Percentiles rank a stretch among this genome's conserved stretches.
Conservation (phyloP, 2,329 filamentous ascomycete genomes). For the Neodidymelliopsis sp. region DNA sequence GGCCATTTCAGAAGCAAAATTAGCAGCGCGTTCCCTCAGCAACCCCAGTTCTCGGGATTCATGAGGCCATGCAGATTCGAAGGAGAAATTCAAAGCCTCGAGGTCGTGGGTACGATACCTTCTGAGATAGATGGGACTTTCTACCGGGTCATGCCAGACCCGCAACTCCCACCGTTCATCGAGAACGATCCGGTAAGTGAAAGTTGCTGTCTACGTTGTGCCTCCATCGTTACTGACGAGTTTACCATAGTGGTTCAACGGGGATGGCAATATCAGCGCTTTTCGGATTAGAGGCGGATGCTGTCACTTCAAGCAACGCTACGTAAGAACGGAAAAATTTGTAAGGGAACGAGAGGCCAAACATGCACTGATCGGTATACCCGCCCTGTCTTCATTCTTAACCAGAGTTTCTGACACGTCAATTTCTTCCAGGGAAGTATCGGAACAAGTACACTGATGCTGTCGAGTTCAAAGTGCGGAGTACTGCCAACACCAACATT, state of each 20-base stretch:
- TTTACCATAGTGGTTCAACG: constrained; percentile 41
- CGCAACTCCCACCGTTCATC: constrained; percentile 25
- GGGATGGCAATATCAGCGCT: constrained; percentile 52
- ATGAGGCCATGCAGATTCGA: constrained; percentile 28
- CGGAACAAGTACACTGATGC: constrained; percentile 52
- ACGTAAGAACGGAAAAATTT: constrained; percentile 54
- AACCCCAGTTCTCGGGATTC: constrained; percentile 22
- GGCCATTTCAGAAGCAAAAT: no score
- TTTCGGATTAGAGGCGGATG: constrained; percentile 48
- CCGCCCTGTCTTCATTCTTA: no score
- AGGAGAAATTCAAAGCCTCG: constrained; percentile 20
- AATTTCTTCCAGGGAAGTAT: no score
- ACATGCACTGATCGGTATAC: constrained; percentile 30
- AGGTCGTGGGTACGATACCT: constrained; percentile 21
- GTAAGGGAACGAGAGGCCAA: constrained; percentile 48
- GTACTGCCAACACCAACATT: constrained; percentile 40
- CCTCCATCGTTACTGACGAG: background rate
- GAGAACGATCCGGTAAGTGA: constrained; percentile 18
- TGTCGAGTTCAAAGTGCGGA: constrained; percentile 43
- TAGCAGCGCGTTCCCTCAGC: no score
- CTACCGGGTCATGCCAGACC: constrained; percentile 37
- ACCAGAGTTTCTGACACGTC: no score
- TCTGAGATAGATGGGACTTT: constrained; percentile 25
- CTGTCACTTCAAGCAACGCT: constrained; percentile 47
- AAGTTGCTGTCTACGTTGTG: no score